Conservation (phyloP, 495 filamentous ascomycete species). For the Lepidopterella palustris region DNA sequence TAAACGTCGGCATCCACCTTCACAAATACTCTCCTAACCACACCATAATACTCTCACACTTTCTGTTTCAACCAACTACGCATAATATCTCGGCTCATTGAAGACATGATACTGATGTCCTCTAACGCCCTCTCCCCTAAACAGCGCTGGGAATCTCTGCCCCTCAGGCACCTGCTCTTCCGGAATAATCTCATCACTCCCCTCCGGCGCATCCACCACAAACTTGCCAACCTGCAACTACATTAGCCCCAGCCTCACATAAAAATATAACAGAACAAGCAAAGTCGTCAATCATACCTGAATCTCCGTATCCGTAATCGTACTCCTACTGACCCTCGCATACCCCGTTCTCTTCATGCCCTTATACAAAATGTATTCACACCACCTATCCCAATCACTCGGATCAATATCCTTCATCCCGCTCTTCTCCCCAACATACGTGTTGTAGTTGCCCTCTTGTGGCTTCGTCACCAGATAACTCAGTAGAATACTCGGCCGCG, state of each 20-base stretch:
- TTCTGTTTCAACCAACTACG: too few relatives aligned
- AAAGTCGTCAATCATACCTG: slow-evolving; percentile 64
- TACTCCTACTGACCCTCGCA: slow-evolving; percentile 77
- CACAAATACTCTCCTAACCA: too few relatives aligned
- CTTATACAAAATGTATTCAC: slow-evolving; percentile 97
- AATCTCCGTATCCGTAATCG: slow-evolving; percentile 95
- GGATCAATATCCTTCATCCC: slow-evolving; percentile 95
- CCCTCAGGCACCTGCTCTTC: slow-evolving; percentile 66
- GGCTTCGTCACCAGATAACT: slow-evolving; percentile 92
- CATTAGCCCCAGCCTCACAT: slow-evolving; percentile 16
- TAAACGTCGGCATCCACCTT: too few relatives aligned
- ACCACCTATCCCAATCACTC: slow-evolving; percentile 96
- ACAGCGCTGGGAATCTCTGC: slow-evolving; percentile 78
- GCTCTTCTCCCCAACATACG: slow-evolving; percentile 76
- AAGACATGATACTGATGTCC: slow-evolving; percentile 96
- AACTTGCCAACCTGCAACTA: slow-evolving; percentile 78
- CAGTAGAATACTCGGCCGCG: slow-evolving; percentile 76
- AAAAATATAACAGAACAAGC: background rate
- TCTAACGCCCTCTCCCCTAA: slow-evolving; percentile 78
- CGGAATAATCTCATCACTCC: slow-evolving; percentile 53
- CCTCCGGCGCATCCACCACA: slow-evolving; percentile 65
- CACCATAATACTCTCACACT: too few relatives aligned
- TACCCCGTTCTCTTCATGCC: slow-evolving; percentile 80
- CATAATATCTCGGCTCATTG: slow-evolving; percentile 84
- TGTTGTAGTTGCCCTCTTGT: slow-evolving; percentile 92